Evolutionary conservation across 306 rosid genomes (phyloP), one percentile per base, ranked within the genome.

Genomic region (Cotoneaster glaucophyllus): DNA sequence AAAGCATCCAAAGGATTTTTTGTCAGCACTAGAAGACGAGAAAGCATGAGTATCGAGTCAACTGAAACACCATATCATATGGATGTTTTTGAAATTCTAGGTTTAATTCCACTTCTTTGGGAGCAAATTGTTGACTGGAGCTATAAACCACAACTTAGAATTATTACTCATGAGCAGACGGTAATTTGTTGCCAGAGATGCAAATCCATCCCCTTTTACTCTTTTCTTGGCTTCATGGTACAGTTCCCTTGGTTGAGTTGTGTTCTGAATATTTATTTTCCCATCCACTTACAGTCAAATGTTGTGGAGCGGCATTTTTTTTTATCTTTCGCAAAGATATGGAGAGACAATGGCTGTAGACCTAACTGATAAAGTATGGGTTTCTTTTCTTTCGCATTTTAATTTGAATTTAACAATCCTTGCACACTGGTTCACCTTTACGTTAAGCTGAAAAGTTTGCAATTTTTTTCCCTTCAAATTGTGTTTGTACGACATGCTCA

Each of bases 111-210:
- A 61, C 82, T 92, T 82, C 88, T 92, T 29, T 95, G 97, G 98
- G 98, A 92, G 86, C 98, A 95, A 83, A 95, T 95, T 79, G 97
- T 92, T 87, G 98, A 92, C 83, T 87, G 92, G 80, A 92, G 97
- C 89, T 95, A 95, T 83, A 95, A 92, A 83, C 98, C 98, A 0
- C 86, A 2, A 56, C 88, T 92, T 59, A 84, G 88, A 79, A 76
- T 95, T 67, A 86, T 92, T 62, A 81, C 67, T 78, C 90, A 92
- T 66, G 93, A 92, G 77, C 87, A 90, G 85, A 90, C 84, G 68
- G 98, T 95, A 87, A 26, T 41, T 77, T 86, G 54, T 75, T 57
- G 63, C 74, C 45, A 39, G 50, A 13, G 26, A 74, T 66, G 70
- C 54, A 56, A 50, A 45, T 67, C 14, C 37, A 24, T 34, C 39